Base-by-base conservation (phyloP, 768 basidiomycete genomes). In the Sporobolomyces roseus region DNA sequence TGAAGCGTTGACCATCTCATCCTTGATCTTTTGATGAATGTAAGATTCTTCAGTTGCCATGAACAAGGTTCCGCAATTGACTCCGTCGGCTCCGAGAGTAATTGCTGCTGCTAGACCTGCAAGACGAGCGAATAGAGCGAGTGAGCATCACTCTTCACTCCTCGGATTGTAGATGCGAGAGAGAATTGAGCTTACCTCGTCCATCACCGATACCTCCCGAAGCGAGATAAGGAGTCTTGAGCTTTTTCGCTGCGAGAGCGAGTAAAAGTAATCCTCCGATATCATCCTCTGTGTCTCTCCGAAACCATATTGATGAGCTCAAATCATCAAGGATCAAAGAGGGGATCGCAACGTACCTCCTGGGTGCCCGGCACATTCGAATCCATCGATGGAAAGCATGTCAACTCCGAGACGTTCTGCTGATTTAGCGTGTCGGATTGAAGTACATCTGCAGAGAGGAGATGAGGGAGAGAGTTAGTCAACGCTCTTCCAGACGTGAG, bases 31-130 rank as follows among this genome's bases (percentile, higher is more conserved):
- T 67, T 88, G 29, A 19, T 45, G 66, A 16, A 74, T 78, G 54
- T 75, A 87, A 85, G 87, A 85, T 78, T 96, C 92, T 16, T 86
- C 85, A 2, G 91, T 93, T 78, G 88, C 89, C 90, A 94, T 88
- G 81, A 96, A 93, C 8, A 91, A 85, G 13, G 92, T 93, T 17
- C 89, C 93, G 88, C 92, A 90, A 75, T 93, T 94, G 17, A 88
- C 82, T 50, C 91, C 93, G n/a, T 32, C n/a, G 5, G 62, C 27
- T 12, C 91, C 92, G 4, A 94, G 81, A 4, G 91, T 84, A 58
- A 97, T 80, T 6, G 88, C 88, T 49, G 89, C 86, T 16, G 86
- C 91, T 66, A 94, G 80, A 2, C 93, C 56, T 58, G 14, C 25
- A 33, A 3, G 19, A 27, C 16, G 35, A 38, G 3, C n/a, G n/a